phyloP scores from a whole-genome alignment of 208 protist species.

The Porcisia deanei region DNA sequence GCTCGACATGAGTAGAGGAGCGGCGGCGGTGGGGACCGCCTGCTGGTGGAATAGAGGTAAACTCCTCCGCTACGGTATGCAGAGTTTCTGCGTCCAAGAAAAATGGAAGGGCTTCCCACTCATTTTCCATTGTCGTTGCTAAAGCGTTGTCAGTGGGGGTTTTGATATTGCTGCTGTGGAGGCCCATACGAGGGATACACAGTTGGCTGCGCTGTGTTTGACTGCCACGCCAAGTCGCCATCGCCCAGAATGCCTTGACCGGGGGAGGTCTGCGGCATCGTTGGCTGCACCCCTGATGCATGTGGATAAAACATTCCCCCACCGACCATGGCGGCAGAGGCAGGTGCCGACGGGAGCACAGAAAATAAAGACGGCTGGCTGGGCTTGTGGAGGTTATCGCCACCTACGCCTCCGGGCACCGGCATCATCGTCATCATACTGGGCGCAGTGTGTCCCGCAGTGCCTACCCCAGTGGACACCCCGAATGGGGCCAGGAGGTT shows the following conservation, averaged over 20 bases:
- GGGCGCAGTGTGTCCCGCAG: neutral
- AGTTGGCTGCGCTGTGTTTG: constrained; percentile 5
- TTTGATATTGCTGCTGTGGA: neutral
- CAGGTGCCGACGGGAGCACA: neutral
- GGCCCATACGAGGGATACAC: neutral
- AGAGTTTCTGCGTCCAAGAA: too few relatives aligned
- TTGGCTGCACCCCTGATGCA: neutral
- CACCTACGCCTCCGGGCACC: neutral
- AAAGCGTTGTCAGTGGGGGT: neutral
- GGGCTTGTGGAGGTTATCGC: neutral
- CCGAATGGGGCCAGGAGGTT: constrained; percentile 21
- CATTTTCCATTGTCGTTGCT: neutral
- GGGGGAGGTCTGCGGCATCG: neutral
- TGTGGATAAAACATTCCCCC: neutral
- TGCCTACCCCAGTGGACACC: neutral
- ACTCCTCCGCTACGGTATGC: too few relatives aligned
- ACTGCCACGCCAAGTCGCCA: constrained; percentile 11
- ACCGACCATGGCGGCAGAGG: neutral
- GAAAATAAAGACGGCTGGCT: constrained; percentile 6
- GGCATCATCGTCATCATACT: constrained; percentile 5
- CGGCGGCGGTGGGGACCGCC: too few relatives aligned
- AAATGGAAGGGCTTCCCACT: neutral
- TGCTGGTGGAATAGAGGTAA: too few relatives aligned
- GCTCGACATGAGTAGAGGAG: too few relatives aligned
- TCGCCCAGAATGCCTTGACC: constrained; percentile 21